phyloP scores from a whole-genome alignment of 163 green algal genomes.

The Volvox carteri region DNA sequence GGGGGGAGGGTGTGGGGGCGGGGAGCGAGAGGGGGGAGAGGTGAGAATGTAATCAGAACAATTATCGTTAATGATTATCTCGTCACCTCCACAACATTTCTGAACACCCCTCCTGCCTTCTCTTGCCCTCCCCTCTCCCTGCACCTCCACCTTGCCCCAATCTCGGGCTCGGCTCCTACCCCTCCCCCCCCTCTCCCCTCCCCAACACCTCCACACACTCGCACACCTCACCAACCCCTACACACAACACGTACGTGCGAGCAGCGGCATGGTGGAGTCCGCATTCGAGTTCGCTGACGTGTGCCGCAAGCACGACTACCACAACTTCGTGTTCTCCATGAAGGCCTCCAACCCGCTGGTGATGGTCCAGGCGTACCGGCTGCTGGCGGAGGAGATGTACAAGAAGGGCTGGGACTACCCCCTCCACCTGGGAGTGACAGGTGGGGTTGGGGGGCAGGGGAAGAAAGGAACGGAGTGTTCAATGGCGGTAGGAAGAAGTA shows the following conservation, averaged over 20 bases:
- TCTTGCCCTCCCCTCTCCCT: too few relatives aligned
- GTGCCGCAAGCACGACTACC: conserved; percentile 97
- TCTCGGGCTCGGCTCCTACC: too few relatives aligned
- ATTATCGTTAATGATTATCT: too few relatives aligned
- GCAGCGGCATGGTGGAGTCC: conserved; percentile 94
- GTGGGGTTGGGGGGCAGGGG: conserved; percentile 51
- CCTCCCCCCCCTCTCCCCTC: background rate
- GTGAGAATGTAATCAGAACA: too few relatives aligned
- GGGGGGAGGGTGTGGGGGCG: background rate
- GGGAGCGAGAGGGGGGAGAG: background rate
- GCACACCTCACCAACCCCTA: background rate
- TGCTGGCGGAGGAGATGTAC: conserved; percentile 95
- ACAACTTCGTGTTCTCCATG: conserved; percentile 99
- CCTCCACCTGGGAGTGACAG: conserved; percentile 97
- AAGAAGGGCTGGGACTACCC: conserved; percentile 97
- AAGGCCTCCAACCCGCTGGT: conserved; percentile 91
- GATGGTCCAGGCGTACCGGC: conserved; percentile 88
- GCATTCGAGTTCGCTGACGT: conserved; percentile 99
- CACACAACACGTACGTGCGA: too few relatives aligned
- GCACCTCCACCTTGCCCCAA: too few relatives aligned
- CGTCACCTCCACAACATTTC: too few relatives aligned
- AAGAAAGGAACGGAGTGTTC: too few relatives aligned
- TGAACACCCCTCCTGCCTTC: too few relatives aligned
- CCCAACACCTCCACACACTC: background rate
- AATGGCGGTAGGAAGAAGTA: too few relatives aligned